Evolutionary conservation across 2,329 filamentous ascomycete species (phyloP).

Genomic region (Fusarium annulatum): DNA sequence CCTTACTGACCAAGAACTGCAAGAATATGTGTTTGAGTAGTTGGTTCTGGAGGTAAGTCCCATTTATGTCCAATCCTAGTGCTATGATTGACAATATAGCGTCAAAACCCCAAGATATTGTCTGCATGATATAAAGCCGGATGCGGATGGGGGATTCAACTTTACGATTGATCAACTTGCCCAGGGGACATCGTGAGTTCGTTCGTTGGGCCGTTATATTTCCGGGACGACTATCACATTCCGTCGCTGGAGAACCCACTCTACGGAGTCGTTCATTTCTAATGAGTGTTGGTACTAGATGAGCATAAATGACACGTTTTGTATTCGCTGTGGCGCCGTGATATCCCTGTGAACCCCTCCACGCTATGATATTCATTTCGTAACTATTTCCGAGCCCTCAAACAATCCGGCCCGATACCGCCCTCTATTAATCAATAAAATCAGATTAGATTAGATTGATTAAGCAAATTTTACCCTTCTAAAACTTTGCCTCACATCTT

Average conservation of each 20-base stretch:
- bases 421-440: background rate
- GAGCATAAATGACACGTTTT: background rate
- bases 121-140: background rate
- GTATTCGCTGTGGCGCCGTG: background rate
- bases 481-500: background rate
- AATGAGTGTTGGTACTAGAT: background rate
- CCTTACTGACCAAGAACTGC: background rate
- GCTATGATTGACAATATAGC: accelerated
- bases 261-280: background rate
- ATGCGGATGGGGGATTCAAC: background rate
- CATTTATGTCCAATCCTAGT: background rate
- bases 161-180: background rate
- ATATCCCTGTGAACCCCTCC: background rate
- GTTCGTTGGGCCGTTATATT: background rate
- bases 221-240: background rate
- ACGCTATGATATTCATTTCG: background rate
- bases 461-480: background rate
- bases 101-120: background rate
- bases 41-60: background rate
- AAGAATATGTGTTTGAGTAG: background rate
- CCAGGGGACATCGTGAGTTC: background rate
- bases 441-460: slow-evolving; percentile 41
- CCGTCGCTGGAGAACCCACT: background rate
- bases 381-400: background rate
- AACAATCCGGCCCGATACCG: background rate